These are phyloP conservation scores for Rhododendron griersonianum DNA, from an alignment of 148 eudicot species.

Conservation along the genomic window DNA sequence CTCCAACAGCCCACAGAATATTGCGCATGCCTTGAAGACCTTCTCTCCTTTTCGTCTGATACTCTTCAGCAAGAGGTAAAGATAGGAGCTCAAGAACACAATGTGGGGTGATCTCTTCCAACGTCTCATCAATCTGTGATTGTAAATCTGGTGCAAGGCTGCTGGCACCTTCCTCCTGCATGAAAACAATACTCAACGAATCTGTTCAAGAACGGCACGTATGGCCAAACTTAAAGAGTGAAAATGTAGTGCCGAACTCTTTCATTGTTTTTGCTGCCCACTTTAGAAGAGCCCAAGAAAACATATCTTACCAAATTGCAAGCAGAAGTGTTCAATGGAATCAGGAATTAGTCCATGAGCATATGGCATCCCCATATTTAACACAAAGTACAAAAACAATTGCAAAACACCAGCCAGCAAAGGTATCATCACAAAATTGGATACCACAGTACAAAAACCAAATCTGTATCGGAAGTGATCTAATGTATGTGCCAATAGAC, in stretches of 20 bases:
- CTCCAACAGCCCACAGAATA: conserved; percentile 97
- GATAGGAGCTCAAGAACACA: conserved; percentile 90
- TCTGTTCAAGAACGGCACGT: neutral
- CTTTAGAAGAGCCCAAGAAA: neutral
- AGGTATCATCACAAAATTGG: neutral
- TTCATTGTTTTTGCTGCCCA: neutral
- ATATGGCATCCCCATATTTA: neutral
- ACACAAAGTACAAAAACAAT: neutral
- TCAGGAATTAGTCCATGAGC: neutral
- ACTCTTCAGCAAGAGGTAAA: conserved; percentile 67
- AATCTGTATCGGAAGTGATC: too few relatives aligned
- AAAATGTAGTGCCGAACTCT: neutral
- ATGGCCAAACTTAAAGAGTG: neutral
- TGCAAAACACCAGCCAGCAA: neutral
- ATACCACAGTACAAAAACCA: neutral
- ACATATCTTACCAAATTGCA: neutral
- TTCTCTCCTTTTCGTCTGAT: conserved; percentile 63
- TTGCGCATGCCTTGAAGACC: conserved; percentile 96
- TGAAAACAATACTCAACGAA: neutral
- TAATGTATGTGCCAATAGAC: neutral
- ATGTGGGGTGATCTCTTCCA: conserved; percentile 90
- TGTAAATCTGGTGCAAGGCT: conserved; percentile 95
- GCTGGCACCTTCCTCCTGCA: conserved; percentile 97
- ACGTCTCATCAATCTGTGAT: conserved; percentile 92
- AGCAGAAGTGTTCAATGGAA: neutral